Percentiles rank a stretch among this genome's conserved stretches.
phyloP scores from a whole-genome alignment of 73 alveolate species.

The Paramecium pentaurelia region DNA sequence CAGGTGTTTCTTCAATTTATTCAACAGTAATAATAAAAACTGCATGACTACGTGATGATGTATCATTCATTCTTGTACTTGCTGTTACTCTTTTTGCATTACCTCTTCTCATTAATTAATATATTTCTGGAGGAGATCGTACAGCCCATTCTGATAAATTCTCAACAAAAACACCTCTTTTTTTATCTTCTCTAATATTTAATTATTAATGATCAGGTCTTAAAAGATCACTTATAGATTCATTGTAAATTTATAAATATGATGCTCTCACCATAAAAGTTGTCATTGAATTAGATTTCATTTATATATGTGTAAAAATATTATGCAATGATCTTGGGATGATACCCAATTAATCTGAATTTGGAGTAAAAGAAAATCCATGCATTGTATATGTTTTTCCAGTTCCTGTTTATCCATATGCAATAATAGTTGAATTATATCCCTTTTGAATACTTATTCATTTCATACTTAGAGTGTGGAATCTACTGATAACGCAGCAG shows the following conservation, averaged over 20 bases:
- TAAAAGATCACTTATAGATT: slow-evolving; percentile 71
- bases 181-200: slow-evolving; percentile 92
- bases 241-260: slow-evolving; percentile 87
- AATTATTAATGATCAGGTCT: slow-evolving; percentile 56
- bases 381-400: slow-evolving; percentile 91
- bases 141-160: slow-evolving; percentile 97
- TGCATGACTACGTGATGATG: slow-evolving; percentile 93
- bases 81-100: slow-evolving; percentile 86
- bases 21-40: slow-evolving; percentile 94
- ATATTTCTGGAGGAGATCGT: slow-evolving; percentile 86
- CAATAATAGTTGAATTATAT: slow-evolving; percentile 75
- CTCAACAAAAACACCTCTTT: slow-evolving; percentile 96
- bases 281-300: slow-evolving; percentile 59
- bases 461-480: slow-evolving; percentile 64
- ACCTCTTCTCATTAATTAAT: slow-evolving; percentile 87
- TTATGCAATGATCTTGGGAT: slow-evolving; percentile 77
- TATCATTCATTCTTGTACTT: slow-evolving; percentile 94
- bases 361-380: slow-evolving; percentile 68
- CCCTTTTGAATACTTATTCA: slow-evolving; percentile 56
- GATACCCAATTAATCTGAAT: slow-evolving; percentile 64
- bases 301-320: slow-evolving; percentile 71
- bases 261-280: slow-evolving; percentile 84
- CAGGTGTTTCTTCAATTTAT: slow-evolving; percentile 63
- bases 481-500: slow-evolving; percentile 74
- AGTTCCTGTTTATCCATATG: slow-evolving; percentile 91